Conservation (phyloP, 2,329 filamentous ascomycete genomes). For the Akanthomyces muscarius region DNA sequence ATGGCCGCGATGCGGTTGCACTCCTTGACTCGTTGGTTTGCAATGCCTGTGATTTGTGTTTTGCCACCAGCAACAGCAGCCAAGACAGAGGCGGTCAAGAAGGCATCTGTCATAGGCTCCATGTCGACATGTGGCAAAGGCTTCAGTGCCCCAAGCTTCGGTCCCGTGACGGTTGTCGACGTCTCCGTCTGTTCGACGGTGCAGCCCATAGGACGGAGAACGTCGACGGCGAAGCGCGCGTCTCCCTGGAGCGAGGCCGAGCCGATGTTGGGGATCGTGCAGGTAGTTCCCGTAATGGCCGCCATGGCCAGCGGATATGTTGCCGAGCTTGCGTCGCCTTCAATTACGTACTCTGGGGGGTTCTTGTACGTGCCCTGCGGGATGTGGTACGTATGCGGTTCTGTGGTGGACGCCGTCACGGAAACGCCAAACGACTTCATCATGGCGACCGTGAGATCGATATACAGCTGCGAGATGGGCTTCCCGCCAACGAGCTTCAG, state of each 20-base stretch:
- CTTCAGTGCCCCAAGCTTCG: slow-evolving; percentile 66
- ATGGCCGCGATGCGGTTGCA: slow-evolving; percentile 96
- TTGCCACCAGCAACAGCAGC: slow-evolving; percentile 81
- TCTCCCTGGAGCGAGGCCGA: slow-evolving; percentile 90
- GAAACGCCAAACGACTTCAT: slow-evolving; percentile 87
- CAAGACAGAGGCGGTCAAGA: slow-evolving; percentile 89
- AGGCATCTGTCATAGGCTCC: slow-evolving; percentile 99
- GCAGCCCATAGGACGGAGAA: slow-evolving; percentile 91
- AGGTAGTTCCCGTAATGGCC: slow-evolving; percentile 91
- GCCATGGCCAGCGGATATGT: slow-evolving; percentile 94
- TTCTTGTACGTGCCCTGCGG: slow-evolving; percentile 80
- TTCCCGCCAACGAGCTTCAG: slow-evolving; percentile 90
- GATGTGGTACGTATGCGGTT: slow-evolving; percentile 90
- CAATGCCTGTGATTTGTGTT: slow-evolving; percentile 88
- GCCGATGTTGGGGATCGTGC: slow-evolving; percentile 94
- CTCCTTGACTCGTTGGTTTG: slow-evolving; percentile 96
- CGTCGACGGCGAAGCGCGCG: slow-evolving; percentile 86
- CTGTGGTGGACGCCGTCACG: slow-evolving; percentile 70
- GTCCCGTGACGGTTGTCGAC: slow-evolving; percentile 91
- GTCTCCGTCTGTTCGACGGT: slow-evolving; percentile 76
- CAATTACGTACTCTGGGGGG: slow-evolving; percentile 80
- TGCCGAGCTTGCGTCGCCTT: slow-evolving; percentile 96
- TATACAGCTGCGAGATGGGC: slow-evolving; percentile 94
- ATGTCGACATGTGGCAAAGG: slow-evolving; percentile 85
- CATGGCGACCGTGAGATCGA: slow-evolving; percentile 98